A percentile compares a stretch with the other conserved stretches of the same genome.
Conservation (phyloP, 176 grass and related monocot species). For the Oryza rufipogon region DNA sequence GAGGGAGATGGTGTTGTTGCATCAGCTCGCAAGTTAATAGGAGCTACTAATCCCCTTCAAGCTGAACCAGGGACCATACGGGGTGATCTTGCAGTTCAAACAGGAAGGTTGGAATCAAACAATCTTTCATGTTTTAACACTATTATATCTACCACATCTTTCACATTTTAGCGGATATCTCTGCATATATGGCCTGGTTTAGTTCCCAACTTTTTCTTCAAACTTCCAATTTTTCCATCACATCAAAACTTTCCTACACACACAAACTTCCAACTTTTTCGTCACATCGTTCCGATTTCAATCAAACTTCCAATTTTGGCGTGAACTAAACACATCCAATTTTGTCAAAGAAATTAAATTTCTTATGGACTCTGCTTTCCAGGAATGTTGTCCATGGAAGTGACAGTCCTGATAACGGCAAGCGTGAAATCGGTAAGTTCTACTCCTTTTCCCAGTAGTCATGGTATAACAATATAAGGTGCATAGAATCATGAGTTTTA, state of each 20-base stretch:
- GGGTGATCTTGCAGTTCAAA: conserved; percentile 97
- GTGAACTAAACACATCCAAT: no score
- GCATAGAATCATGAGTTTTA: background rate
- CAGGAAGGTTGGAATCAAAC: conserved; percentile 66
- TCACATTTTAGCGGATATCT: conserved; percentile 4
- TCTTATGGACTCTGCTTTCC: conserved; percentile 39
- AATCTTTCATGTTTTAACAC: conserved; percentile 21
- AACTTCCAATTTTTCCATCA: no score
- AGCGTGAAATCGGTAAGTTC: conserved; percentile 76
- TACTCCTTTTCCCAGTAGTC: background rate
- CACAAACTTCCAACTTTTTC: no score
- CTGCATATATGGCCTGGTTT: background rate
- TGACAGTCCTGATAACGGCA: conserved; percentile 91
- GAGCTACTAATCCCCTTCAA: conserved; percentile 94
- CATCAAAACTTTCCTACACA: no score
- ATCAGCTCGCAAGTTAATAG: conserved; percentile 92
- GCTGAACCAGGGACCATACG: conserved; percentile 94
- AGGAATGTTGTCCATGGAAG: conserved; percentile 99
- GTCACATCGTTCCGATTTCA: no score
- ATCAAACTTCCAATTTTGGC: no score
- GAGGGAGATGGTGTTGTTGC: conserved; percentile 89
- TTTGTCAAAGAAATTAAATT: background rate
- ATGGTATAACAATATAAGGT: background rate
- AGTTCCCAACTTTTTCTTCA: no score
- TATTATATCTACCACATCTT: background rate